A percentile compares a stretch with the other conserved stretches of the same genome.
These are phyloP conservation scores for Seiridium cupressi DNA, from an alignment of 2,329 filamentous ascomycete species.

Conservation along the genomic window DNA sequence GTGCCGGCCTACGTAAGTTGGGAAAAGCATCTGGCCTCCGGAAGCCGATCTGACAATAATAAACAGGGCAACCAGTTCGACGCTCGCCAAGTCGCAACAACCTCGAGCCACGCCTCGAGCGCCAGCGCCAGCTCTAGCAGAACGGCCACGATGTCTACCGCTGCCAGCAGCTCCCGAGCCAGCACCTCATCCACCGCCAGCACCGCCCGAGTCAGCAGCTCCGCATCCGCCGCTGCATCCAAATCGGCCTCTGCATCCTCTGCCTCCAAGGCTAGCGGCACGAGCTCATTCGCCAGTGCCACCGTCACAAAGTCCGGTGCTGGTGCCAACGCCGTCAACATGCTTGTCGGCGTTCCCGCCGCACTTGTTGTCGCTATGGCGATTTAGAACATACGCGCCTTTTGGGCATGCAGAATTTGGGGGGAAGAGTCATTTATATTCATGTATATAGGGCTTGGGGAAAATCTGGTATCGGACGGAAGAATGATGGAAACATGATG, in stretches of 20 bases:
- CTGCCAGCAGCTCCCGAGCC: background rate
- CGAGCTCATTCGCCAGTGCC: background rate
- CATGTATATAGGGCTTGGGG: too few species aligned
- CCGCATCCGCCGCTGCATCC: background rate
- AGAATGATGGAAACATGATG: too few species aligned
- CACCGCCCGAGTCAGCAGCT: background rate
- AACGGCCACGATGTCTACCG: too few species aligned
- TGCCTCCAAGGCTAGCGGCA: background rate
- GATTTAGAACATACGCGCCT: background rate
- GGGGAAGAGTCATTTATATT: too few species aligned
- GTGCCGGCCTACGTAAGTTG: background rate
- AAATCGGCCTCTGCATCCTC: background rate
- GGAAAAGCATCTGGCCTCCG: background rate
- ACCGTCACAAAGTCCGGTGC: background rate
- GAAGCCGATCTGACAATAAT: background rate
- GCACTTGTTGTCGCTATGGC: background rate
- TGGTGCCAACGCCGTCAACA: background rate
- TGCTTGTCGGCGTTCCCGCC: background rate
- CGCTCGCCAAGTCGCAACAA: background rate
- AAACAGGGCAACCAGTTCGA: background rate
- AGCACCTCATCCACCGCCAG: background rate
- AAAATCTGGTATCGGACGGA: too few species aligned
- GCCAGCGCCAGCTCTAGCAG: background rate
- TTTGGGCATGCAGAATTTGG: too few species aligned
- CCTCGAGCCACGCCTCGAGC: background rate